Base-by-base conservation (phyloP, 208 protist species). In the Trypanosoma theileri region DNA sequence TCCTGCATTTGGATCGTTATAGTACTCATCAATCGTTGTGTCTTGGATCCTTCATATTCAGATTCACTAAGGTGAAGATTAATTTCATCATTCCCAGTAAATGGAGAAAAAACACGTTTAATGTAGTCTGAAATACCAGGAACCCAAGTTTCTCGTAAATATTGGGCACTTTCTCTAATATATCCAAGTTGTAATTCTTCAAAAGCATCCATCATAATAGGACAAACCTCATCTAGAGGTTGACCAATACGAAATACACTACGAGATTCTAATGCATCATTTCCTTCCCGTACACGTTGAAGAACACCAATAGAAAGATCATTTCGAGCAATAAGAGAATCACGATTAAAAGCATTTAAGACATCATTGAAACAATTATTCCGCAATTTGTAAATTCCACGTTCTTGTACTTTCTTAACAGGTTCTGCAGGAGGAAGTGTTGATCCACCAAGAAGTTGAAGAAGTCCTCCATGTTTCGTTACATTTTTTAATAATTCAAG, bases 1-100 rank as follows among this genome's bases (percentile, higher is more conserved):
- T 97, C 92, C 73, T 98, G 81, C 98, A 99, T 99, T 70, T 97
- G 85, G 35, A 95, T 77, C 59, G 91, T 91, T 55, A 99, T 73
- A 41, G 82, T 85, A 53, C 65, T 82, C 75, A 99, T 80, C 66
- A 98, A 91, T 13, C 87, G 77, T 70, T 98, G 94, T 9, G 98
- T 94, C 67, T 98, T 98, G 51, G 81, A 88, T 35, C 93, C 88
- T 10, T 76, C 80, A 78, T 99, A 99, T 46, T 91, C 85, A 28
- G 96, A 87, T 59, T 84, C 68, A 58, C 72, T 88, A 71, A 98
- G 92, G 14, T 89, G 19, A 10, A 99, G 65, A 81, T 91, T 81
- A 13, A 97, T 75, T 17, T 87, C 81, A 17, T 82, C 78, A 17
- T 42, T 60, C 17, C 22, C 52, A 10, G 44, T 72, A 46, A 67